Conservation (phyloP, 2,329 filamentous ascomycete species). For the Alternaria triticimaculans region DNA sequence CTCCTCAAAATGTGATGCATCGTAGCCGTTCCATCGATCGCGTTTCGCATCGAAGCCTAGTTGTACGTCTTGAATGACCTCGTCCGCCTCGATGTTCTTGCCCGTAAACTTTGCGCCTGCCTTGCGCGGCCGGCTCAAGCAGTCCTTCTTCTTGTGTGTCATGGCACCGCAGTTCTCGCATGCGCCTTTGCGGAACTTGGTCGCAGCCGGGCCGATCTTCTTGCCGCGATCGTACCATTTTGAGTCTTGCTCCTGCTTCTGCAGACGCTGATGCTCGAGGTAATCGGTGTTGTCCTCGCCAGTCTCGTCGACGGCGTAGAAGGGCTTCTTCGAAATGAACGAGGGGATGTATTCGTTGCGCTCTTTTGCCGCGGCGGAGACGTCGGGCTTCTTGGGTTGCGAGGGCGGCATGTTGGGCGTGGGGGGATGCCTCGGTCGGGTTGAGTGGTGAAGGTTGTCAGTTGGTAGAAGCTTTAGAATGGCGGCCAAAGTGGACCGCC, state of each 20-base stretch:
- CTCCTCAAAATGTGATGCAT: slow-evolving; percentile 80
- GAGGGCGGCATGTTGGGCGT: slow-evolving; percentile 54
- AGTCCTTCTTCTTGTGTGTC: slow-evolving; percentile 95
- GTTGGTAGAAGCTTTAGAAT: slow-evolving; percentile 14
- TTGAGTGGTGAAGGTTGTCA: background rate
- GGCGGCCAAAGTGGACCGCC: slow-evolving; percentile 22
- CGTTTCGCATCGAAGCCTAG: slow-evolving; percentile 97
- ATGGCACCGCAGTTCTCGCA: slow-evolving; percentile 98
- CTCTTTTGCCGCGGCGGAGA: slow-evolving; percentile 71
- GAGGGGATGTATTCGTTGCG: slow-evolving; percentile 98
- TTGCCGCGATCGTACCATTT: slow-evolving; percentile 94
- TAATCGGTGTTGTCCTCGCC: slow-evolving; percentile 75
- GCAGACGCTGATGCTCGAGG: slow-evolving; percentile 91
- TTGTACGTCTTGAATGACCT: slow-evolving; percentile 81
- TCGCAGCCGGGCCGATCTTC: slow-evolving; percentile 84
- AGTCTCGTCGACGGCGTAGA: slow-evolving; percentile 85
- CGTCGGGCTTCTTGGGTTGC: slow-evolving; percentile 58
- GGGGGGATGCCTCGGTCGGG: background rate
- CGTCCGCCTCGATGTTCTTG: slow-evolving; percentile 91
- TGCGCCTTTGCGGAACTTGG: slow-evolving; percentile 96
- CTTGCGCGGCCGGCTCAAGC: slow-evolving; percentile 85
- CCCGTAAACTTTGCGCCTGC: slow-evolving; percentile 92
- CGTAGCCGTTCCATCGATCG: slow-evolving; percentile 98
- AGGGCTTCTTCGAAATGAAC: slow-evolving; percentile 97
- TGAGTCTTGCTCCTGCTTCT: slow-evolving; percentile 71